Conservation (phyloP, 805 yeast genomes). For the Cyberlindnera samutprakarnensis region DNA sequence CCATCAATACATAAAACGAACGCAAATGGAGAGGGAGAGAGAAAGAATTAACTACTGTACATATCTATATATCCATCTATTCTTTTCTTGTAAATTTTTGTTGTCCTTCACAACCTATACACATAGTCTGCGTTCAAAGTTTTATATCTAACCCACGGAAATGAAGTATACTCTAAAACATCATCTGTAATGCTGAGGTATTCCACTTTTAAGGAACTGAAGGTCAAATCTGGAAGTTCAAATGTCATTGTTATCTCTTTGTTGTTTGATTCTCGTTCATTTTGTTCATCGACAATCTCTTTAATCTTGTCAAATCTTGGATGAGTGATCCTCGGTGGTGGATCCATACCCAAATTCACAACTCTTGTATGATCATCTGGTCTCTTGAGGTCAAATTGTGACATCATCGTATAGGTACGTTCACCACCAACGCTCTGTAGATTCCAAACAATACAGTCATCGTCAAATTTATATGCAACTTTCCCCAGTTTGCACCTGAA, state of each 20-base stretch:
- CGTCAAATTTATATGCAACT: constrained; percentile 65
- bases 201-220: constrained; percentile 60
- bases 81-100: too few relatives aligned
- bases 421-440: constrained; percentile 62
- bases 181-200: constrained; percentile 58
- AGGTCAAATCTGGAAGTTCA: constrained; percentile 55
- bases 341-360: constrained; percentile 20
- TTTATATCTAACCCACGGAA: constrained; percentile 72
- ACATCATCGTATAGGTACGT: constrained; percentile 44
- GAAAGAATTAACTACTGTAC: too few relatives aligned
- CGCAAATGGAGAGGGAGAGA: too few relatives aligned
- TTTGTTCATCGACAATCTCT: constrained; percentile 10
- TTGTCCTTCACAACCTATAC: constrained; percentile 14
- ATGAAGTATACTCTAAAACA: constrained; percentile 52
- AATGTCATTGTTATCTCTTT: constrained; percentile 43
- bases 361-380: constrained; percentile 21
- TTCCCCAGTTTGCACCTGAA: constrained; percentile 68
- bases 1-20: too few relatives aligned
- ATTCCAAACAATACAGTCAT: constrained; percentile 65
- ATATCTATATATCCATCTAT: not conserved
- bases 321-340: constrained; percentile 17
- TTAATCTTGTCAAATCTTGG: constrained; percentile 19
- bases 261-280: constrained; percentile 1
- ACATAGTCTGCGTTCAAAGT: constrained; percentile 30
- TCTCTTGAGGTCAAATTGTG: constrained; percentile 33